Conservation (phyloP, 164 flowering plant species). For the Pachysandra terminalis region DNA sequence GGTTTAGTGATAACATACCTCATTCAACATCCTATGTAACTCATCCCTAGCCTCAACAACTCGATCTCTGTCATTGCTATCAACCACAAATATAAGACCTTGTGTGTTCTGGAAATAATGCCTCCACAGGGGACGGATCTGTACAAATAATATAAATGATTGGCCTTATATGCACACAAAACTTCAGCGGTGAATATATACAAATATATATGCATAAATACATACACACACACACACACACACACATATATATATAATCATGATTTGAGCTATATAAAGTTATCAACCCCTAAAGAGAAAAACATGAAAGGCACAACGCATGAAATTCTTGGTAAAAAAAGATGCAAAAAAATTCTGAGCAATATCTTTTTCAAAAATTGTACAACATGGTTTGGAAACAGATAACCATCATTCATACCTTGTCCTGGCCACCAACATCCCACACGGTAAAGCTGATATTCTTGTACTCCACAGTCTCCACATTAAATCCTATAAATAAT, state of each 20-base stretch:
- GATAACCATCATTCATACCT: constrained; percentile 33
- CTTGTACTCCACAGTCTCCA: constrained; percentile 76
- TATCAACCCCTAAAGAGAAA: neutral
- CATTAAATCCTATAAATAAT: constrained; percentile 51
- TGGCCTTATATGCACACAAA: neutral
- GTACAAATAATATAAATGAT: neutral
- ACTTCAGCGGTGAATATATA: neutral
- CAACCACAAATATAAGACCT: constrained; percentile 77
- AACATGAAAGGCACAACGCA: no score
- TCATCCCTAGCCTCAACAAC: constrained; percentile 75
- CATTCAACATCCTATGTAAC: constrained; percentile 74
- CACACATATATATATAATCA: no score
- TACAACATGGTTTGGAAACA: no score
- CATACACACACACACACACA: no score
- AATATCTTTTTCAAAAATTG: no score
- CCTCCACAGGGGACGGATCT: constrained; percentile 81
- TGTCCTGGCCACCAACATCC: constrained; percentile 87
- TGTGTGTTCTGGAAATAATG: constrained; percentile 78
- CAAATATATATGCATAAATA: no score
- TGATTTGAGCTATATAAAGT: neutral
- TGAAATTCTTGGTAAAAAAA: no score
- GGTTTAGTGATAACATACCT: constrained; percentile 34
- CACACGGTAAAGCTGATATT: constrained; percentile 79
- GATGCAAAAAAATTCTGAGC: neutral
- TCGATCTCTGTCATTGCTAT: constrained; percentile 75